Evolutionary conservation across 1,284 basidiomycete species (phyloP).

Genomic region (Trichosporon coremiiforme): DNA sequence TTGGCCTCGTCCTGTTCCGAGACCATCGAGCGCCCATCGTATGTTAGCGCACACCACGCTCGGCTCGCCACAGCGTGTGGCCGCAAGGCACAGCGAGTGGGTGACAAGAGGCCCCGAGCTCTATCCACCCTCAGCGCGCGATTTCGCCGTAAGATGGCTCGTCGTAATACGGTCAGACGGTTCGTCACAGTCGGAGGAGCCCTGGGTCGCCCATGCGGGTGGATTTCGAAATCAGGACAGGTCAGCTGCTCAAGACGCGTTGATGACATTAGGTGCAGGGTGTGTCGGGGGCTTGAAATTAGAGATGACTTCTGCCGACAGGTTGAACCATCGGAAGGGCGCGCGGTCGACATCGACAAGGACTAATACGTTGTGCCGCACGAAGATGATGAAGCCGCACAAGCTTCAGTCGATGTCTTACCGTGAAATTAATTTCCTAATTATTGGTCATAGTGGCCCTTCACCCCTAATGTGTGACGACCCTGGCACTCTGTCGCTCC

Average conservation of each 20-base stretch:
- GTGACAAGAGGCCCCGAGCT: neutral
- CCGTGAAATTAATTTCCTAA: neutral
- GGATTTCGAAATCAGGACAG: too few relatives aligned
- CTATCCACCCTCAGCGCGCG: neutral
- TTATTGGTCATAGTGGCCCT: neutral
- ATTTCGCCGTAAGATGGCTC: neutral
- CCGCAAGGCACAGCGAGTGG: neutral
- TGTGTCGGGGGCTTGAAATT: neutral
- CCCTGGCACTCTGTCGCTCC: neutral
- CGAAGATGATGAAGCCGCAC: neutral
- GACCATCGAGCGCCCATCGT: neutral
- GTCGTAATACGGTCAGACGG: neutral
- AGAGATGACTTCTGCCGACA: neutral
- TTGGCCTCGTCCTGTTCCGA: neutral
- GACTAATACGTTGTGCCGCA: too few relatives aligned
- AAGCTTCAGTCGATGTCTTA: neutral
- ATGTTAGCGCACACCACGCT: neutral
- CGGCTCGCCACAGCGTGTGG: neutral
- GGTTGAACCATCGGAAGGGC: neutral
- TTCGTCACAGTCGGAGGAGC: neutral
- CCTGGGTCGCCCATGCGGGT: neutral
- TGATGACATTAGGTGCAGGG: neutral
- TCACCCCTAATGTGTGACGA: neutral
- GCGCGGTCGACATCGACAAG: neutral
- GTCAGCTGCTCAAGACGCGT: neutral